Percentiles rank a stretch among this genome's conserved stretches.
phyloP scores from a whole-genome alignment of 176 grass and related monocot genomes.

The Bromus sterilis region DNA sequence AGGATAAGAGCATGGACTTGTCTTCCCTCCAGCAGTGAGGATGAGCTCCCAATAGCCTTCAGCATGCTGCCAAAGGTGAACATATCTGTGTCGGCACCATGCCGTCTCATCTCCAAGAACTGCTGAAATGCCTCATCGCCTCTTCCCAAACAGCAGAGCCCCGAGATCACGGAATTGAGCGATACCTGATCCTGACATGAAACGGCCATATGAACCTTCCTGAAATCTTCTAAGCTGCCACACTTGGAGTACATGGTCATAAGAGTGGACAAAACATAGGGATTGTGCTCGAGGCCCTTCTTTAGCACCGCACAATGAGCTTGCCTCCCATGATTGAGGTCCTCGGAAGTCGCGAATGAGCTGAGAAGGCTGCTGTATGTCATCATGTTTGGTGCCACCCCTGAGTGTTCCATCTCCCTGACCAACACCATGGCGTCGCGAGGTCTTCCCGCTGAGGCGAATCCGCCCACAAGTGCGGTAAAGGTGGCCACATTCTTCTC shows the following conservation, averaged over 20 bases:
- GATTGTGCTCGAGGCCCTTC: conserved; percentile 7
- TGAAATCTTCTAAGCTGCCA: conserved; percentile 19
- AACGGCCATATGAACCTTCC: background rate
- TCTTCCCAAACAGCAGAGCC: conserved; percentile 17
- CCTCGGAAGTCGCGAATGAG: background rate
- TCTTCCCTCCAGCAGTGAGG: conserved; percentile 17
- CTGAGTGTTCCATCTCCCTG: conserved; percentile 15
- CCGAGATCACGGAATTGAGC: conserved; percentile 13
- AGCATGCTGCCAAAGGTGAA: conserved; percentile 34
- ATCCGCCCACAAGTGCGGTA: background rate
- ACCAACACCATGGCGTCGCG: conserved; percentile 16
- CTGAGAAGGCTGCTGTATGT: conserved; percentile 35
- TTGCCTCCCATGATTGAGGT: conserved; percentile 7
- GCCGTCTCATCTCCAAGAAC: conserved; percentile 30
- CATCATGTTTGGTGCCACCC: conserved; percentile 14
- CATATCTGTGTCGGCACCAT: background rate
- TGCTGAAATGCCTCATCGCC: conserved; percentile 15
- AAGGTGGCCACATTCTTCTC: conserved; percentile 18
- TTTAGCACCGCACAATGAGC: background rate
- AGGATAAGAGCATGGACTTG: conserved; percentile 32
- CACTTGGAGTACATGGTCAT: conserved; percentile 37
- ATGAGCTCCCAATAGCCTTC: conserved; percentile 14
- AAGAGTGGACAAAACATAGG: conserved; percentile 4
- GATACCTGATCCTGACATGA: conserved; percentile 21
- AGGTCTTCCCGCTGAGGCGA: background rate